Conservation (phyloP, 78 protist species). For the Planoprotostelium fungivorum region DNA sequence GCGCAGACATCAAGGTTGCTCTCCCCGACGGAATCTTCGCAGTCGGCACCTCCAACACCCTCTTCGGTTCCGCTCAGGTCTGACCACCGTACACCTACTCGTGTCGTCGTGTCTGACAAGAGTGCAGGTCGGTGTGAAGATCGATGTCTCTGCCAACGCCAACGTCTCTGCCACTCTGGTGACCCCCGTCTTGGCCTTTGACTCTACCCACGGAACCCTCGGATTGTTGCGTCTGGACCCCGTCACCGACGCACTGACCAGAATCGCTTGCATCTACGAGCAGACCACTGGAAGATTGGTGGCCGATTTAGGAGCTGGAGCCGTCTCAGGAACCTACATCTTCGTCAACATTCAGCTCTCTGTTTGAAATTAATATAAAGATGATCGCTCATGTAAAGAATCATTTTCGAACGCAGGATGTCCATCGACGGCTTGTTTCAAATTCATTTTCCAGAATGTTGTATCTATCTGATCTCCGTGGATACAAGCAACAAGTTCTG, state of each 20-base stretch:
- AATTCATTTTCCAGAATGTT: no score
- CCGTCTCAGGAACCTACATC: background rate
- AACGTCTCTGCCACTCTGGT: background rate
- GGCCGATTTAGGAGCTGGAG: background rate
- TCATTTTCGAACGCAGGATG: no score
- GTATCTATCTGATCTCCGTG: no score
- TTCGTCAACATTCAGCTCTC: background rate
- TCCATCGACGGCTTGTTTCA: no score
- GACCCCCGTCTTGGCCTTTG: background rate
- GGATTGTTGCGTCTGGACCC: background rate
- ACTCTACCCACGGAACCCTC: background rate
- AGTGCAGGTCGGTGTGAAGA: background rate
- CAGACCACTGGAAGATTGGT: background rate
- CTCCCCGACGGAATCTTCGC: background rate
- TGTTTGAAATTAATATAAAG: no score
- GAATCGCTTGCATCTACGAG: background rate
- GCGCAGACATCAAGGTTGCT: background rate
- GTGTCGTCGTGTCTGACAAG: no score
- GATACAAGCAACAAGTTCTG: no score
- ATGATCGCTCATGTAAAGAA: no score
- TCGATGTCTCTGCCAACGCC: background rate
- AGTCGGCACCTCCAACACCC: background rate
- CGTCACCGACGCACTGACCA: background rate
- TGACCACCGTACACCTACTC: no score
- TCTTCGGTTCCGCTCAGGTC: background rate